Conservation (phyloP, 805 yeast genomes). For the Cyberlindnera euphorbiae region DNA sequence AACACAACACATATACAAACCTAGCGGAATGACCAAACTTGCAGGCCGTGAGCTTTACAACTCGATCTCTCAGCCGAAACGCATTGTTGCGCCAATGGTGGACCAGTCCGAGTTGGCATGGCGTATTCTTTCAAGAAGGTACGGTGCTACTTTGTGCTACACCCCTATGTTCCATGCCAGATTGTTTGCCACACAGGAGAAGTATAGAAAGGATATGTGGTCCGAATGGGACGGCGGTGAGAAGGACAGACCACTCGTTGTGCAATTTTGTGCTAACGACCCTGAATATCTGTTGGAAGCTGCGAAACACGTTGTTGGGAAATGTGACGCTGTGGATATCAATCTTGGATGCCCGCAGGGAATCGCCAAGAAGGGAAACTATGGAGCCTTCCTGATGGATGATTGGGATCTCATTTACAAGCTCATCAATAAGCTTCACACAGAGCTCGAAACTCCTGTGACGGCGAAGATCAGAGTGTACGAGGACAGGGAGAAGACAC, state of each 20-base stretch:
- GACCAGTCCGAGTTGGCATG: constrained; percentile 96
- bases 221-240: constrained; percentile 67
- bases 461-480: constrained; percentile 93
- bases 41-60: constrained; percentile 69
- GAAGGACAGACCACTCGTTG: constrained; percentile 80
- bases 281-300: constrained; percentile 80
- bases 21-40: constrained; percentile 19
- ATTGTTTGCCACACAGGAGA: constrained; percentile 77
- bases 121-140: constrained; percentile 78
- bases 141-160: constrained; percentile 92
- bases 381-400: constrained; percentile 95
- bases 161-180: constrained; percentile 97
- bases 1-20: not conserved
- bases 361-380: constrained; percentile 89
- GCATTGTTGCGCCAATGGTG: constrained; percentile 97
- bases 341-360: constrained; percentile 99
- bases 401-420: constrained; percentile 83
- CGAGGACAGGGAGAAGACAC: constrained; percentile 76
- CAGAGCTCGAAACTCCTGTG: constrained; percentile 75
- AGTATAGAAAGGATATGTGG: constrained; percentile 76
- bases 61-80: constrained; percentile 67
- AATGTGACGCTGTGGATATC: constrained; percentile 93
- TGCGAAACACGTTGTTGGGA: constrained; percentile 71
- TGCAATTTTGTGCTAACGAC: constrained; percentile 96
- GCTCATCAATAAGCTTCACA: constrained; percentile 69